Evolutionary conservation across 1,284 basidiomycete genomes (phyloP).

Genomic region (Fomitopsis betulina): DNA sequence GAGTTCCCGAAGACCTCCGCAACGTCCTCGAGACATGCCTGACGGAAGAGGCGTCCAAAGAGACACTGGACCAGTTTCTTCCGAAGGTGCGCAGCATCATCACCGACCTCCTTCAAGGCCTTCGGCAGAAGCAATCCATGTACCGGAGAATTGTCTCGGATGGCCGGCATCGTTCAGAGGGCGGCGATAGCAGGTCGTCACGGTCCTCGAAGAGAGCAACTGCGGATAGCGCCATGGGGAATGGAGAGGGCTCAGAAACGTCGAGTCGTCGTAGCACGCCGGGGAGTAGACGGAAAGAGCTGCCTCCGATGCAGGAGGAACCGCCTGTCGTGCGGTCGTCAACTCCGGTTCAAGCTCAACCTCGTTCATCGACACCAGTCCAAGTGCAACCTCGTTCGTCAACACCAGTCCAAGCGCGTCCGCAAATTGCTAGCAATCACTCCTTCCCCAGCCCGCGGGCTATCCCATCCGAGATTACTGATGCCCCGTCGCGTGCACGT

Average conservation of each 20-base stretch:
- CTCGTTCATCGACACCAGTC: constrained; percentile 12
- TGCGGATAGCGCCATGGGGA: constrained; percentile 3
- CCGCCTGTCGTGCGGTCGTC: constrained; percentile 14
- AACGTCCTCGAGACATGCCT: constrained; percentile 86
- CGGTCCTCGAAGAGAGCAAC: constrained; percentile 35
- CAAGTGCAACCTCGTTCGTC: background rate
- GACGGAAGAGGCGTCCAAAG: constrained; percentile 83
- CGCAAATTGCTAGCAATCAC: background rate
- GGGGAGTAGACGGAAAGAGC: constrained; percentile 25
- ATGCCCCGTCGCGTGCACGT: constrained; percentile 15
- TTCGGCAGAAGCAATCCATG: constrained; percentile 87
- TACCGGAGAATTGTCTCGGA: constrained; percentile 67
- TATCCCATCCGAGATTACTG: constrained; percentile 8
- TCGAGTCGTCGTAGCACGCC: constrained; percentile 4
- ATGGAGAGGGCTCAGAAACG: constrained; percentile 12
- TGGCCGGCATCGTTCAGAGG: constrained; percentile 39
- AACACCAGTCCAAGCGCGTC: background rate
- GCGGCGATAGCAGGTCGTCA: constrained; percentile 47
- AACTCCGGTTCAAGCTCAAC: constrained; percentile 11
- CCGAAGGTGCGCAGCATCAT: constrained; percentile 93
- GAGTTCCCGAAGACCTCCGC: constrained; percentile 88
- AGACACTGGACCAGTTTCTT: constrained; percentile 86
- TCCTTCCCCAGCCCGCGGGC: constrained; percentile 5
- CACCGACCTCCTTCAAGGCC: constrained; percentile 86
- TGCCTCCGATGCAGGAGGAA: constrained; percentile 15